Evolutionary conservation across 768 basidiomycete genomes (phyloP).

Genomic region (Auricularia sp.): DNA sequence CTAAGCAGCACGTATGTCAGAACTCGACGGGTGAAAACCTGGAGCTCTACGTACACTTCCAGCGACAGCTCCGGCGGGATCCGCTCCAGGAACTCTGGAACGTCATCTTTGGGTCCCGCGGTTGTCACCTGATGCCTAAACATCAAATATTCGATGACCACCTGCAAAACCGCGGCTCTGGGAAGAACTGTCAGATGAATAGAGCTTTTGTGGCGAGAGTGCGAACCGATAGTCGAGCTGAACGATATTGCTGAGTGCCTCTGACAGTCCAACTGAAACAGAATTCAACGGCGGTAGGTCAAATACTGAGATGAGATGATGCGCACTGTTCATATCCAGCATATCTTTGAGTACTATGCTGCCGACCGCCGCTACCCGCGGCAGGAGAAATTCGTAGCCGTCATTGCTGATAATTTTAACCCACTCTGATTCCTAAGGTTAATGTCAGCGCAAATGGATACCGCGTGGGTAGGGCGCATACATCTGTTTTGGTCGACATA

Average conservation of each 20-base stretch:
- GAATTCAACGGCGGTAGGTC: constrained; percentile 4
- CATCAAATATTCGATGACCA: constrained; percentile 80
- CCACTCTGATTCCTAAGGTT: constrained; percentile 37
- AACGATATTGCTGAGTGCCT: constrained; percentile 63
- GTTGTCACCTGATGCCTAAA: constrained; percentile 75
- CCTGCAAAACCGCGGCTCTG: constrained; percentile 65
- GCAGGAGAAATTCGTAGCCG: constrained; percentile 72
- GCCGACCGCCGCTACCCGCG: constrained; percentile 59
- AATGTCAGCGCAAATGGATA: too few species aligned
- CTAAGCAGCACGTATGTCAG: constrained; percentile 8
- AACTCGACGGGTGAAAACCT: too few species aligned
- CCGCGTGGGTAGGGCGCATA: too few species aligned
- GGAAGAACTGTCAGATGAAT: background rate
- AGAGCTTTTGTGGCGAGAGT: background rate
- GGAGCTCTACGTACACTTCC: constrained; percentile 49
- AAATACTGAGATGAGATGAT: constrained; percentile 4
- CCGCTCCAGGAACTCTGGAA: constrained; percentile 77
- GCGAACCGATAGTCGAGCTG: constrained; percentile 61
- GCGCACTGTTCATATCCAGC: constrained; percentile 62
- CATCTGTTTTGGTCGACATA: too few species aligned
- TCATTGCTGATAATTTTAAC: constrained; percentile 68
- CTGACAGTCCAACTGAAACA: constrained; percentile 55
- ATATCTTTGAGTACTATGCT: constrained; percentile 79
- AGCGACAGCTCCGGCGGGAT: constrained; percentile 81
- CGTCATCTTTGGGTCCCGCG: constrained; percentile 62